phyloP scores from a whole-genome alignment of 1,139 yeast genomes.

The Zygosaccharomyces sapae region DNA sequence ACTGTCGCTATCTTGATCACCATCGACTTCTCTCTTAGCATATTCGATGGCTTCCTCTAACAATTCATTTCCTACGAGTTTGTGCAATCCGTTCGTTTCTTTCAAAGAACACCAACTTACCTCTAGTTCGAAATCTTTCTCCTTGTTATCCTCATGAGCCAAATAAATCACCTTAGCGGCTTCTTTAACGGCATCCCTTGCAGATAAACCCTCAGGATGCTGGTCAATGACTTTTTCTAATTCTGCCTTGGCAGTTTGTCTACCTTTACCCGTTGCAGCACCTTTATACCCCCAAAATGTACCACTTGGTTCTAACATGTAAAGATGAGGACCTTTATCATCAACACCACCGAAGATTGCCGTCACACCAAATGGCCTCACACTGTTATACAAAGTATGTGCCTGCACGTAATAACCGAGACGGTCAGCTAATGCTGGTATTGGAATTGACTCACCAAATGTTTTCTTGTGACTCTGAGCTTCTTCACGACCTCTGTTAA shows the following conservation, averaged over 20 bases:
- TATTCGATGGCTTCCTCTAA: constrained; percentile 75
- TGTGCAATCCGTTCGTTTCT: constrained; percentile 79
- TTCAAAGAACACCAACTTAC: constrained; percentile 77
- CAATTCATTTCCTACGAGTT: constrained; percentile 70
- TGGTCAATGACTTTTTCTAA: constrained; percentile 65
- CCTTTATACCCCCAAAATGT: constrained; percentile 96
- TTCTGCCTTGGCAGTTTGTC: constrained; percentile 94
- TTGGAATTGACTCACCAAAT: constrained; percentile 73
- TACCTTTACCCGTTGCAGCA: constrained; percentile 97
- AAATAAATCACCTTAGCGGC: constrained; percentile 91
- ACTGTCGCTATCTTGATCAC: constrained; percentile 57
- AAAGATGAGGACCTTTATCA: constrained; percentile 81
- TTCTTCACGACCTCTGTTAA: constrained; percentile 88
- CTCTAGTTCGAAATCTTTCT: constrained; percentile 93
- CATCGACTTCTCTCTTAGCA: constrained; percentile 81
- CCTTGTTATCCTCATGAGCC: constrained; percentile 97
- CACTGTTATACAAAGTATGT: constrained; percentile 92
- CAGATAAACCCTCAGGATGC: constrained; percentile 50
- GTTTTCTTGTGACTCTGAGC: constrained; percentile 72
- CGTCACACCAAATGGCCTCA: constrained; percentile 93
- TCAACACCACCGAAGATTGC: constrained; percentile 94
- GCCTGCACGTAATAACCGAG: constrained; percentile 92
- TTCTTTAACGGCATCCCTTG: constrained; percentile 79
- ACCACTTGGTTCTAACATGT: constrained; percentile 98
- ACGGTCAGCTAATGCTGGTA: constrained; percentile 80